Conservation (phyloP, 148 eudicot genomes). For the Amaranthus palmeri region DNA sequence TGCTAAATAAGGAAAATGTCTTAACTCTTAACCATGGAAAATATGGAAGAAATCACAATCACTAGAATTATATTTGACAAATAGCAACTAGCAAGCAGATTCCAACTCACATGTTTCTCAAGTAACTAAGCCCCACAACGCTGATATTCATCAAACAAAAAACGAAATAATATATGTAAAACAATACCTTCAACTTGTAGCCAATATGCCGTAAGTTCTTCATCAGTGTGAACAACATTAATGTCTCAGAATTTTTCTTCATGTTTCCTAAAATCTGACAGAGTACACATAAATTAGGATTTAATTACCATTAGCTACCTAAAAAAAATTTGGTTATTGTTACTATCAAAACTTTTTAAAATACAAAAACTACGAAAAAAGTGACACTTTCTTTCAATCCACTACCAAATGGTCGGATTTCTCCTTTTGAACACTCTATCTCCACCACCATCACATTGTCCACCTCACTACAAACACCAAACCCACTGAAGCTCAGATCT, state of each 20-base stretch:
- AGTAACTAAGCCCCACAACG: background rate
- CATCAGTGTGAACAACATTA: conserved; percentile 73
- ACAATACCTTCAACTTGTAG: conserved; percentile 64
- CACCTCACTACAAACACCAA: too few relatives aligned
- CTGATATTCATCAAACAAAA: background rate
- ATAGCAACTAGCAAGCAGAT: background rate
- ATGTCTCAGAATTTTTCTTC: conserved; percentile 61
- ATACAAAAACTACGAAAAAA: too few relatives aligned
- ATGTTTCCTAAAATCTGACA: conserved; percentile 73
- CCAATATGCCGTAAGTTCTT: conserved; percentile 65
- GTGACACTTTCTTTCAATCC: too few relatives aligned
- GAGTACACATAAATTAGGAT: background rate
- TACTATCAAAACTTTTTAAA: too few relatives aligned
- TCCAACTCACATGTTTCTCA: conserved; percentile 1
- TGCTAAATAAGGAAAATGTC: too few relatives aligned
- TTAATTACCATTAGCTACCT: too few relatives aligned
- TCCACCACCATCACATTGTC: too few relatives aligned
- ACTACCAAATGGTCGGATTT: too few relatives aligned
- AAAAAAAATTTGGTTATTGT: too few relatives aligned
- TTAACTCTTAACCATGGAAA: background rate
- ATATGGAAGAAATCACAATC: background rate
- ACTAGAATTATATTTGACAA: background rate
- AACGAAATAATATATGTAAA: conserved; percentile 9
- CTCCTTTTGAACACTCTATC: too few relatives aligned
- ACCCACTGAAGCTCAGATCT: too few relatives aligned